These are phyloP conservation scores for Microsporum audouinii DNA, from an alignment of 2,329 filamentous ascomycete species.

Conservation along the genomic window DNA sequence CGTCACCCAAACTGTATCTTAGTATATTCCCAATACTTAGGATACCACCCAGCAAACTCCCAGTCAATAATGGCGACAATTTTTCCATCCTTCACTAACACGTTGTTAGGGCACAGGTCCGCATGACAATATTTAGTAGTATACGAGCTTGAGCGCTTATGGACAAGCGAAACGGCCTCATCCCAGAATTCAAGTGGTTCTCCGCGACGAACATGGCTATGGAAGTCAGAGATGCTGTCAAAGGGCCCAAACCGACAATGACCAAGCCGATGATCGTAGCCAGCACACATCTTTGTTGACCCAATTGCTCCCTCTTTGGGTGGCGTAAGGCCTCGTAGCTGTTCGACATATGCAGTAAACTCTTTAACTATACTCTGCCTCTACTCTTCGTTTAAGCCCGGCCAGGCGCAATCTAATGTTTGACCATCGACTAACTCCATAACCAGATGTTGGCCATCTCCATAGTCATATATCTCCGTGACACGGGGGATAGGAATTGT, in stretches of 20 bases:
- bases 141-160: constrained; percentile 7
- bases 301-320: constrained; percentile 7
- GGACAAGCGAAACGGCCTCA: background rate
- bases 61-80: constrained; percentile 39
- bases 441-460: constrained; percentile 1
- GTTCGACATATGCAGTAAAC: constrained; percentile 6
- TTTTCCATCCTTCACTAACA: constrained; percentile 21
- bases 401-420: background rate
- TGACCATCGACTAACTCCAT: constrained; percentile 3
- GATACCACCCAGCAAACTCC: constrained; percentile 37
- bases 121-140: background rate
- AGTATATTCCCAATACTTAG: constrained; percentile 36
- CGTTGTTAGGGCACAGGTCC: constrained; percentile 16
- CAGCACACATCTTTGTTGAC: constrained; percentile 10
- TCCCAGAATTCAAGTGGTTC: background rate
- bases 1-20: constrained; percentile 3
- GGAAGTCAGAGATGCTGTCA: constrained; percentile 3
- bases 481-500: constrained; percentile 7
- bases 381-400: constrained; percentile 1
- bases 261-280: constrained; percentile 22
- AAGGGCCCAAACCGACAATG: constrained; percentile 5
- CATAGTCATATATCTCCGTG: constrained; percentile 1
- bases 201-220: background rate
- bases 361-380: constrained; percentile 5
- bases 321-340: constrained; percentile 6